Evolutionary conservation across 768 basidiomycete genomes (phyloP), one percentile per base, ranked within the genome.

Genomic region (Pulveroboletus sp.): DNA sequence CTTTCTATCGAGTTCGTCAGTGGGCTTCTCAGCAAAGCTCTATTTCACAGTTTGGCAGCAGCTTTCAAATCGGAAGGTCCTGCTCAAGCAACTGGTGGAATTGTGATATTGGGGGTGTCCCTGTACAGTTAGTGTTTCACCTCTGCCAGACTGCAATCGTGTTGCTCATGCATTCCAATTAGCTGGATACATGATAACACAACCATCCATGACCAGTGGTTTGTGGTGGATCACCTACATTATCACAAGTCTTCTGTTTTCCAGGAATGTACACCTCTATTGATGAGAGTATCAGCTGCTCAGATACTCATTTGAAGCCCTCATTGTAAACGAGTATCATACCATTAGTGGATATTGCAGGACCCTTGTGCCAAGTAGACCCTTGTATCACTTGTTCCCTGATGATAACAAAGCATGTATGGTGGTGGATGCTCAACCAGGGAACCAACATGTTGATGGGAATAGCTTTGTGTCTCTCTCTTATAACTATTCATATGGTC

Each of bases 251-350:
- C n/a, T n/a, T n/a, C 20, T 2, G 59, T 51, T 83, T 82, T 76
- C 0, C 42, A 7, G 8, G 3, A 17, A n/a, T n/a, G n/a, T 30
- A 16, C 12, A 13, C 29, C 13, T 30, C 2, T 9, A 9, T 53
- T 61, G 4, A 54, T 17, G 31, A 30, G 5, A 19, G 1, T 17
- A 16, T 7, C 36, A 63, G 61, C 91, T 76, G 72, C 2, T 92
- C 82, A 61, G 84, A 79, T 62, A 62, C 26, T 51, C 62, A 0
- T 93, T 93, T 63, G 86, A 91, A 52, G 73, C 77, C 1, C 64
- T 93, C 35, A 74, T 94, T 62, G 74, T 79, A 17, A 94, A 93
- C 67, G 90, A 95, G 65, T 93, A 93, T 69, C 81, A 78, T 55
- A 83, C 79, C 0, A 68, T 87, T 8, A 65, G 85, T 20, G 88